phyloP scores from a whole-genome alignment of 2,329 filamentous ascomycete genomes.

The Colletotrichum somersetense region DNA sequence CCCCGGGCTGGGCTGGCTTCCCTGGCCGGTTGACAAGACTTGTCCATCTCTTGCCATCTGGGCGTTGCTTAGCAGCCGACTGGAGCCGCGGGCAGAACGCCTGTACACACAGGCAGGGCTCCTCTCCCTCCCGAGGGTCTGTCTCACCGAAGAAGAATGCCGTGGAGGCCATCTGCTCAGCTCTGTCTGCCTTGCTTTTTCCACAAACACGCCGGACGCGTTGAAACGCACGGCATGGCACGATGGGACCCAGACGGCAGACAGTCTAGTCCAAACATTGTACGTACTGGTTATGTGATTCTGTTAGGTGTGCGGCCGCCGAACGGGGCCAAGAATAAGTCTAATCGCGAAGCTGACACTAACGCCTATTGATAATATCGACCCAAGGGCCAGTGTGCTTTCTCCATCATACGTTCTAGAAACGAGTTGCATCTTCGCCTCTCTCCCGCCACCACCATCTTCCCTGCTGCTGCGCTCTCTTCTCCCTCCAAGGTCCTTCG shows the following conservation, averaged over 20 bases:
- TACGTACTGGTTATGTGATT: constrained; percentile 35
- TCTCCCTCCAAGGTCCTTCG: not conserved
- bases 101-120: not conserved
- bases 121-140: constrained; percentile 12
- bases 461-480: constrained; percentile 20
- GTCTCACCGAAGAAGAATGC: constrained; percentile 39
- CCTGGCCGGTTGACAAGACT: not conserved
- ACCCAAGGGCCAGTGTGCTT: not conserved
- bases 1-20: too few relatives aligned
- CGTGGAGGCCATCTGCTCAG: not conserved
- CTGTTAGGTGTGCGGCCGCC: constrained; percentile 29
- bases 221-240: not conserved
- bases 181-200: not conserved
- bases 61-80: constrained; percentile 24
- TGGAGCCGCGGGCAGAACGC: constrained; percentile 13
- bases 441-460: constrained; percentile 28
- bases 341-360: constrained; percentile 27
- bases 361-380: constrained; percentile 32
- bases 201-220: not conserved
- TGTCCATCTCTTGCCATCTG: constrained; percentile 33
- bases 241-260: not conserved
- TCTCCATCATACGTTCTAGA: constrained; percentile 36
- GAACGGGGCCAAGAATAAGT: not conserved
- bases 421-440: constrained; percentile 19
- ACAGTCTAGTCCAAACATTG: not conserved